Base-by-base conservation (phyloP, 441 rosid genomes). In the Adansonia rubrostipa region DNA sequence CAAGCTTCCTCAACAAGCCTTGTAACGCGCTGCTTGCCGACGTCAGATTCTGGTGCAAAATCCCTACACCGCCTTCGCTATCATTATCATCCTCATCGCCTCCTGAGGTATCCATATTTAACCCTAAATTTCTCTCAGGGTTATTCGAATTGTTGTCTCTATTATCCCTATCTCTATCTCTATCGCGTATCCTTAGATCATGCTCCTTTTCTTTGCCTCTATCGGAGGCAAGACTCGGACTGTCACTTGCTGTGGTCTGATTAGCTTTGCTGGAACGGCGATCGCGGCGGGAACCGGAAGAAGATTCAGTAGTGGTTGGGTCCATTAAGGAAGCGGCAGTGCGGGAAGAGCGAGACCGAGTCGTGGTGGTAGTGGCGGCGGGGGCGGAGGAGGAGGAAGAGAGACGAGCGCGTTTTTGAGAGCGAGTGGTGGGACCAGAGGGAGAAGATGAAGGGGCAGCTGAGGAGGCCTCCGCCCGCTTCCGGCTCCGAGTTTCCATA, bases 401-500 rank as follows among this genome's bases (percentile, higher is more conserved):
- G 9, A 88, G 80, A 58, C 98, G 98, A 58, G 93, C 79, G 79
- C 98, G 98, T 82, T 93, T 96, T 85, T 89, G 81, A 33, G 92
- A 80, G 73, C 96, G 97, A 78, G 98, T 87, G 81, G 92, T 83
- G 57, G 96, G 91, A 85, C 92, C 91, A 20, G 97, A 88, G 50
- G 92, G 81, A 48, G 72, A 68, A 68, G 85, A 80, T 80, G 97
- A 90, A 82, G 96, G 95, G 93, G 98, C 95, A 85, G 97, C 76
- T 91, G 97, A 93, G 97, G 98, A 87, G 87, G 97, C 99, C 99
- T 97, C 99, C 97, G 98, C 99, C 97, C 99, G 93, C 95, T 97
- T 97, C 89, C 99, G 98, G 97, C 99, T 93, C 78, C 99, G 97
- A 91, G 98, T 97, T 97, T 97, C 99, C 99, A 95, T 97, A 97